phyloP scores from a whole-genome alignment of 371 early-diverging fungal genomes.

The Apophysomyces variabilis region DNA sequence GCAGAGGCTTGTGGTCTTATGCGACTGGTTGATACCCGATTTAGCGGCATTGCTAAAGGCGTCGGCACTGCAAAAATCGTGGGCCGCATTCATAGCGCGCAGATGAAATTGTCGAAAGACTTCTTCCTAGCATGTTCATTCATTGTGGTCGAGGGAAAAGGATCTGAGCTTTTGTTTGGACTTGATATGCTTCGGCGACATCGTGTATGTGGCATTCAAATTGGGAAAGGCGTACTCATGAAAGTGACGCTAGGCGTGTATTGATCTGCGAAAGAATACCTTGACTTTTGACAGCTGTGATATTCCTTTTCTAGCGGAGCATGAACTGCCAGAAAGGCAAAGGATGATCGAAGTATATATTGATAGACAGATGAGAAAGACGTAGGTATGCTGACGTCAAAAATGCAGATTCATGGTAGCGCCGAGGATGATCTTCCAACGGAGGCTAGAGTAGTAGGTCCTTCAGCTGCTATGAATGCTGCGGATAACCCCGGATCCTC shows the following conservation, averaged over 20 bases:
- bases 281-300: conserved; percentile 82
- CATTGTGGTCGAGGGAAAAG: conserved; percentile 93
- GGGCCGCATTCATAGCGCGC: conserved; percentile 92
- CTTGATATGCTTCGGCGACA: conserved; percentile 94
- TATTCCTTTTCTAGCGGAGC: conserved; percentile 89
- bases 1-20: conserved; percentile 88
- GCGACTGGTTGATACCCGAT: conserved; percentile 89
- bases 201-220: conserved; percentile 33
- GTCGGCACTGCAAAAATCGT: conserved; percentile 96
- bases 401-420: conserved; percentile 40
- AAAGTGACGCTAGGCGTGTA: conserved; percentile 66
- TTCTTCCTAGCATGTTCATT: conserved; percentile 86
- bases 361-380: not conserved
- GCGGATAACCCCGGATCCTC: conserved; percentile 22
- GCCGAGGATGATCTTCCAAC: conserved; percentile 47
- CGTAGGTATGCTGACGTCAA: conserved; percentile 29
- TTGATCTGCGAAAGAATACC: conserved; percentile 85
- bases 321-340: conserved; percentile 83
- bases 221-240: not conserved
- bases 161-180: conserved; percentile 92
- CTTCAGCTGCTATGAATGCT: conserved; percentile 36
- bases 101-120: conserved; percentile 75
- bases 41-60: conserved; percentile 91
- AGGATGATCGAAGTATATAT: conserved; percentile 47
- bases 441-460: conserved; percentile 41